Percentiles rank a stretch among this genome's conserved stretches.
Conservation (phyloP, 2,329 filamentous ascomycete genomes). For the Hypoxylon sp. region DNA sequence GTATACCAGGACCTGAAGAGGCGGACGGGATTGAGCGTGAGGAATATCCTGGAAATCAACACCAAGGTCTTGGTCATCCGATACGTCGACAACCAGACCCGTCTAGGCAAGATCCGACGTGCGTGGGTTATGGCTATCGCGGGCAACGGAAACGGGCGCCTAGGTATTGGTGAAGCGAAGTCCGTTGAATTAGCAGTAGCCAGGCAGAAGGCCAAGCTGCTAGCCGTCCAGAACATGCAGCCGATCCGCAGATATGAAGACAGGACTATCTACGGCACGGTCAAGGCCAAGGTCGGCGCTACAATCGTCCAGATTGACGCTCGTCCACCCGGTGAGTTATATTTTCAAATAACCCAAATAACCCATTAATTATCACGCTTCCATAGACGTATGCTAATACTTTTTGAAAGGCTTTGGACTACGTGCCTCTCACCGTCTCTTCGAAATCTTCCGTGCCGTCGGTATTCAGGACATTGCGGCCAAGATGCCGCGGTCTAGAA, state of each 20-base stretch:
- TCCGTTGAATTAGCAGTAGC: conserved; percentile 80
- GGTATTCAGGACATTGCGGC: conserved; percentile 91
- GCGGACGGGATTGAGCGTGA: conserved; percentile 68
- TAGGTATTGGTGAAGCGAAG: conserved; percentile 94
- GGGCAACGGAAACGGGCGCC: conserved; percentile 86
- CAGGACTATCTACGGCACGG: conserved; percentile 89
- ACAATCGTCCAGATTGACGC: conserved; percentile 85
- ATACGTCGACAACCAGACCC: conserved; percentile 90
- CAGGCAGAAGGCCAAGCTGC: conserved; percentile 78
- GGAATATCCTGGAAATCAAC: conserved; percentile 68
- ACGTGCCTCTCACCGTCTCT: conserved; percentile 90
- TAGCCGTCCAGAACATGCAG: conserved; percentile 91
- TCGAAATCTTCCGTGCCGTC: conserved; percentile 89
- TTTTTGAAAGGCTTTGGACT: conserved; percentile 85
- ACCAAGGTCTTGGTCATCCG: conserved; percentile 82
- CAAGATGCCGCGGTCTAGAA: conserved; percentile 85
- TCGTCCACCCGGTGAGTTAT: conserved; percentile 84
- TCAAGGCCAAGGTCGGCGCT: conserved; percentile 88
- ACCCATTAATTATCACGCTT: background rate
- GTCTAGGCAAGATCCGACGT: conserved; percentile 91
- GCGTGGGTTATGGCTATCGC: conserved; percentile 83
- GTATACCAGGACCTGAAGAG: conserved; percentile 67
- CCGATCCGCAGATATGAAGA: conserved; percentile 93
- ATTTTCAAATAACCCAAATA: background rate
- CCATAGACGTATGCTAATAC: conserved; percentile 24